phyloP scores from a whole-genome alignment of 2,329 filamentous ascomycete species.

The Huntiella savannae region DNA sequence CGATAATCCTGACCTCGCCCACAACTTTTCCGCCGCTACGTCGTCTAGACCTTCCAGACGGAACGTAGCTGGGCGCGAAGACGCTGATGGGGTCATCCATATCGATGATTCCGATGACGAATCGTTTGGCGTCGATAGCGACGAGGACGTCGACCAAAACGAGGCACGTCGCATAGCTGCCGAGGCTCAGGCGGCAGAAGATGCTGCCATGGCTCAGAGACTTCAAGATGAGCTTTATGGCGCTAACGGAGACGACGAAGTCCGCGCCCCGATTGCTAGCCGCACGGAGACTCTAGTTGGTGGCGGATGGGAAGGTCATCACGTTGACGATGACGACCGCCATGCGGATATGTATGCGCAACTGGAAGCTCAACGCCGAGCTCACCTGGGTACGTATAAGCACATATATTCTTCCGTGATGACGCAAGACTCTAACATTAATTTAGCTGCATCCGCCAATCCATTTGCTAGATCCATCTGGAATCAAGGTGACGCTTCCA shows the following conservation, averaged over 20 bases:
- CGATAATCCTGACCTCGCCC: slow-evolving; percentile 60
- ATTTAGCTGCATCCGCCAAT: slow-evolving; percentile 14
- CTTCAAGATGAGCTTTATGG: slow-evolving; percentile 84
- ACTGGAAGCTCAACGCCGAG: slow-evolving; percentile 7
- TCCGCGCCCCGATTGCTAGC: slow-evolving; percentile 77
- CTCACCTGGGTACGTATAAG: slow-evolving; percentile 4
- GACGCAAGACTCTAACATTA: not conserved
- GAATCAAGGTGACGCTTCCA: slow-evolving; percentile 14
- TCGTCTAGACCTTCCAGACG: slow-evolving; percentile 18
- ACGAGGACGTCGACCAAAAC: slow-evolving; percentile 30
- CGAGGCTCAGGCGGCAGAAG: slow-evolving; percentile 54
- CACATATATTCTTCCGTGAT: not conserved
- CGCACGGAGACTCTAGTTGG: slow-evolving; percentile 80
- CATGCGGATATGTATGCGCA: slow-evolving; percentile 5
- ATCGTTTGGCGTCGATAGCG: slow-evolving; percentile 50
- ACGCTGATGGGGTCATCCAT: slow-evolving; percentile 33
- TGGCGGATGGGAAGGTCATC: slow-evolving; percentile 16
- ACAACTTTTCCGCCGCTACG: slow-evolving; percentile 22
- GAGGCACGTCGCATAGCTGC: slow-evolving; percentile 23
- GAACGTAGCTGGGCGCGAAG: slow-evolving; percentile 16
- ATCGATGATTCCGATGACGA: slow-evolving; percentile 37
- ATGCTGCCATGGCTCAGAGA: slow-evolving; percentile 79
- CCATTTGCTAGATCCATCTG: slow-evolving; percentile 23
- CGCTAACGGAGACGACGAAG: slow-evolving; percentile 34
- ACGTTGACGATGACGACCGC: not conserved